Evolutionary conservation across 1,139 yeast species (phyloP), one percentile per base, ranked within the genome.

Genomic region (Blastobotrys arbuscula): DNA sequence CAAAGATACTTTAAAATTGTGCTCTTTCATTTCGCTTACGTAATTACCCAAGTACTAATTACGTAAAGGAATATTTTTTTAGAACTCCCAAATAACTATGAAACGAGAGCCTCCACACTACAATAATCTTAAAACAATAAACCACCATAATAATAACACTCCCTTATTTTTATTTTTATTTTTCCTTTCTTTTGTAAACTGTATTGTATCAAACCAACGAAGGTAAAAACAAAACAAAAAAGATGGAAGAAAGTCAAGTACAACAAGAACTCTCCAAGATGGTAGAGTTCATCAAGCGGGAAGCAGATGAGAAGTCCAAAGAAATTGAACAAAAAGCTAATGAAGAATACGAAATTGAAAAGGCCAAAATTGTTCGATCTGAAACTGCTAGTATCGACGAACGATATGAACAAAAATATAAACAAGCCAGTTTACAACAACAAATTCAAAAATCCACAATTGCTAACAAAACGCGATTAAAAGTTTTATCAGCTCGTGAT

Each of bases 281-380:
- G 97, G 96, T 92, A 68, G 92, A 95, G 68, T 94, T 92, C 82
- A 94, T 94, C 77, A 87, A 84, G 74, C 90, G 90, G 79, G 99
- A 94, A 74, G 98, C 98, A 35, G 95, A 90, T 63, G 99, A 94
- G 71, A 94, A 94, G 75, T 97, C 98, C 56, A 87, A 86, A 70
- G 99, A 94, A 70, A 89, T 94, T 64, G 83, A 78, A 68, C 77
- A 92, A 64, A 94, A 92, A 71, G 96, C 97, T 39, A 96, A 94
- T 67, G 98, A 94, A 71, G 99, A 94, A 71, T 94, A 92, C 68
- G 97, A 94, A 70, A 89, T 92, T 63, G 98, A 92, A 70, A 94
- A 92, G 75, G 94, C 97, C 20, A 82, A 88, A 49, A 81, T 92
- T 62, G 97, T 94, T 47, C 84, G 97, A 63, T 78, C 89, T 13